phyloP scores from a whole-genome alignment of 225 moss, liverwort and hornwort species.

The Ulota crispa region DNA sequence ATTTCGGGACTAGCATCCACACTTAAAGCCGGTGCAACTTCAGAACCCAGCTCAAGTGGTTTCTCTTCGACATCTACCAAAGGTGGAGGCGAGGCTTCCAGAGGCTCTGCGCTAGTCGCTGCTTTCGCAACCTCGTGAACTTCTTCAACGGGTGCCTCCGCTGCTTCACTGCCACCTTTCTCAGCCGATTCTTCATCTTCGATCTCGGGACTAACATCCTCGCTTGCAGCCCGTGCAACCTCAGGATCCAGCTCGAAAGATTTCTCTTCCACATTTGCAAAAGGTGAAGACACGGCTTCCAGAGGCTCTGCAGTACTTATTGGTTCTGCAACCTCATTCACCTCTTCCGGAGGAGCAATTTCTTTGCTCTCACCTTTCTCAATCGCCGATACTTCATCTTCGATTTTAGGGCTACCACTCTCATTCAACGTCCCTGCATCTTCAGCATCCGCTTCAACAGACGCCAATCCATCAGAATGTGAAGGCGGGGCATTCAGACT shows the following conservation, averaged over 20 bases:
- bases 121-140: background rate
- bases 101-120: background rate
- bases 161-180: conserved; percentile 3
- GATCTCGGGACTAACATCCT: background rate
- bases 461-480: background rate
- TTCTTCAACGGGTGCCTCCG: conserved; percentile 4
- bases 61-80: background rate
- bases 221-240: background rate
- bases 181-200: conserved; percentile 1
- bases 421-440: background rate
- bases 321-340: conserved; percentile 13
- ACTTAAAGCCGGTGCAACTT: background rate
- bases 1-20: background rate
- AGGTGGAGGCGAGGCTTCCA: conserved; percentile 3
- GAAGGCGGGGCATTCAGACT: background rate
- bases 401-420: background rate
- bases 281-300: conserved; percentile 1
- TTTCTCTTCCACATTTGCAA: conserved; percentile 10
- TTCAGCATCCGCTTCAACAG: conserved; percentile 6
- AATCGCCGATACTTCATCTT: background rate
- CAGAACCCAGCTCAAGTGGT: background rate
- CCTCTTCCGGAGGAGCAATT: conserved; percentile 3
- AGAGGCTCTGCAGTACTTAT: background rate
- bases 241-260: conserved; percentile 12
- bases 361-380: background rate